Evolutionary conservation across 1,139 yeast species (phyloP), one percentile per base, ranked within the genome.

Genomic region (Hansenula sp.): DNA sequence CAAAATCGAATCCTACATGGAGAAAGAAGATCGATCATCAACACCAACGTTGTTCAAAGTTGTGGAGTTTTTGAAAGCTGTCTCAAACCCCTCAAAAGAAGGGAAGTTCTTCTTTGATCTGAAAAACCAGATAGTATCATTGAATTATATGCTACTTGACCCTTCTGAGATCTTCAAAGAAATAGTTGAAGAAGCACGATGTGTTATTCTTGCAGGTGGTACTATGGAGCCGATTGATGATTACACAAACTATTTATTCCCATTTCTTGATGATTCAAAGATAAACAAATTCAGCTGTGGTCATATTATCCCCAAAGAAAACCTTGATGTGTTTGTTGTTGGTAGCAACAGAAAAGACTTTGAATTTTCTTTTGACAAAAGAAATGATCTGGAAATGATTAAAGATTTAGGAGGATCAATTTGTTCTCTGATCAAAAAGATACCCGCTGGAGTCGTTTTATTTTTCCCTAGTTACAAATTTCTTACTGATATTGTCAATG

Each of bases 221-320:
- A 90, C 98, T 0, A 89, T 90, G 97, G 95, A 88, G 56, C 98
- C 98, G 0, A 70, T 82, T 43, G 60, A 70, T 14, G 97, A 90
- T 50, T 85, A 82, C 54, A 62, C 72, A 10, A 69, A 77, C 24
- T 76, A 73, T 47, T 64, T 90, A 30, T 79, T 89, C 40, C 96
- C 96, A 0, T 73, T 75, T 36, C 44, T 82, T 6, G 53, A 71
- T 2, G 50, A 66, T 0, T 44, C 57, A 0, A 54, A 71, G 37
- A 70, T 87, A 9, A 65, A 69, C 20, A 69, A 66, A 27, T 86
- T 87, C 54, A 71, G 81, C 5, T 90, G 96, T 66, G 88, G 87
- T 31, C 98, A 90, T 64, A 78, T 90, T 8, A 84, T 90, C 11
- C 95, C 97, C 0, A 69, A 73, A 32, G 69, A 71, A 8, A 85